Percentiles rank a stretch among this genome's conserved stretches.
phyloP scores from a whole-genome alignment of 2,329 filamentous ascomycete species.

The Fusarium duplospermum region DNA sequence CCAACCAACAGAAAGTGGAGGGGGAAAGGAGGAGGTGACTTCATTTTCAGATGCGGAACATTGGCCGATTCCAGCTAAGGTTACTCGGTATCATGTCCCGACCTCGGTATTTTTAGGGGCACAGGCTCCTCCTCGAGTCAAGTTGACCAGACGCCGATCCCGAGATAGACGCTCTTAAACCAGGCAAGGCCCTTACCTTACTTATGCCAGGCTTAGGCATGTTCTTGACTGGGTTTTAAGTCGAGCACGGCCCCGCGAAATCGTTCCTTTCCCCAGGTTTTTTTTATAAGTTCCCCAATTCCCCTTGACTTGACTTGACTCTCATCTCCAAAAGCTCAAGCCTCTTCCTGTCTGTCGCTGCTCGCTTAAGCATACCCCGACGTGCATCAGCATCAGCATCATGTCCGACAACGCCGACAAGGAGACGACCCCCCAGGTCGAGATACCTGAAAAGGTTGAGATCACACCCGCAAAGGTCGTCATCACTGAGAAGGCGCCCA shows the following conservation, averaged over 20 bases:
- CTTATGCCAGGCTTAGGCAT: background rate
- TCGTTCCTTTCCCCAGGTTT: conserved; percentile 28
- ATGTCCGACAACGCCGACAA: conserved; percentile 39
- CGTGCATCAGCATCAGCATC: conserved; percentile 13
- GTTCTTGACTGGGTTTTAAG: conserved; percentile 17
- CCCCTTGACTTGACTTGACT: background rate
- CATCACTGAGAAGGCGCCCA: conserved; percentile 64
- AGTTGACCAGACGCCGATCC: conserved; percentile 24
- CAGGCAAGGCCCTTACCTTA: background rate
- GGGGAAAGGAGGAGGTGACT: conserved; percentile 29
- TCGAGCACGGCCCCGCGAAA: conserved; percentile 35
- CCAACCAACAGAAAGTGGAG: conserved; percentile 5
- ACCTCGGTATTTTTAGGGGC: conserved; percentile 39
- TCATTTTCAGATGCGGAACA: conserved; percentile 44
- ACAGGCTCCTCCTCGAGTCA: conserved; percentile 15
- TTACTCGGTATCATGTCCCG: conserved; percentile 34
- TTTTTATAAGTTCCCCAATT: conserved; percentile 27
- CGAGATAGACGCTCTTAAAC: conserved; percentile 20
- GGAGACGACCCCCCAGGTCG: conserved; percentile 35
- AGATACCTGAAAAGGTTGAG: conserved; percentile 35
- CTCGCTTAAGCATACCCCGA: conserved; percentile 21
- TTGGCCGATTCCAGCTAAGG: conserved; percentile 29
- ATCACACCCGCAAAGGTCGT: conserved; percentile 30
- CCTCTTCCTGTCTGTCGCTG: conserved; percentile 5
- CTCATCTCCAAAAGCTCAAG: background rate